These are phyloP conservation scores for Schwanniomyces pseudopolymorphus DNA, from an alignment of 805 yeast species.

Conservation along the genomic window DNA sequence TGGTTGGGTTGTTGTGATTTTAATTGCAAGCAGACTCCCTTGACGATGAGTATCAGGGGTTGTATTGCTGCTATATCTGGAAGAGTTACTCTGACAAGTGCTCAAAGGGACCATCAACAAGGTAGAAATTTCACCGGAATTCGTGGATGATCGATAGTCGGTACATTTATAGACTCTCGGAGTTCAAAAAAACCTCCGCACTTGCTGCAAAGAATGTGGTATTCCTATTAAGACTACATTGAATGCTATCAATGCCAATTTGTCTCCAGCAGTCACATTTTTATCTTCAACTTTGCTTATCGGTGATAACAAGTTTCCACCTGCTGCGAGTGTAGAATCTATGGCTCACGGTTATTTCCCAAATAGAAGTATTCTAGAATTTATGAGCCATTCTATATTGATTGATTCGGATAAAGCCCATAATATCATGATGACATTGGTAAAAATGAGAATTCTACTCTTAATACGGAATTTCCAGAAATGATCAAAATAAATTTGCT, in stretches of 20 bases:
- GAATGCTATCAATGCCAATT: conserved; percentile 39
- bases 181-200: conserved; percentile 34
- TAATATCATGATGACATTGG: conserved; percentile 31
- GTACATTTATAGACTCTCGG: conserved; percentile 38
- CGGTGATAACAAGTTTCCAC: conserved; percentile 29
- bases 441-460: conserved; percentile 25
- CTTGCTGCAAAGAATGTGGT: conserved; percentile 33
- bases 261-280: conserved; percentile 35
- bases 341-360: conserved; percentile 44
- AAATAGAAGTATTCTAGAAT: conserved; percentile 36
- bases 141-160: conserved; percentile 36
- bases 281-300: conserved; percentile 27
- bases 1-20: conserved; percentile 31
- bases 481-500: conserved; percentile 25
- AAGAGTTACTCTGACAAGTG: conserved; percentile 29
- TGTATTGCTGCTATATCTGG: conserved; percentile 36
- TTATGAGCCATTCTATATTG: conserved; percentile 15
- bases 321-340: conserved; percentile 44
- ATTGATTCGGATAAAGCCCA: conserved; percentile 18
- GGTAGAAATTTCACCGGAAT: conserved; percentile 19
- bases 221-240: conserved; percentile 35
- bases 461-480: conserved; percentile 21
- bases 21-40: conserved; percentile 36
- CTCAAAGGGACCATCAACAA: conserved; percentile 26
- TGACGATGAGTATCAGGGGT: conserved; percentile 34